Conservation (phyloP, 73 alveolate genomes). For the Diophrys appendiculata region DNA sequence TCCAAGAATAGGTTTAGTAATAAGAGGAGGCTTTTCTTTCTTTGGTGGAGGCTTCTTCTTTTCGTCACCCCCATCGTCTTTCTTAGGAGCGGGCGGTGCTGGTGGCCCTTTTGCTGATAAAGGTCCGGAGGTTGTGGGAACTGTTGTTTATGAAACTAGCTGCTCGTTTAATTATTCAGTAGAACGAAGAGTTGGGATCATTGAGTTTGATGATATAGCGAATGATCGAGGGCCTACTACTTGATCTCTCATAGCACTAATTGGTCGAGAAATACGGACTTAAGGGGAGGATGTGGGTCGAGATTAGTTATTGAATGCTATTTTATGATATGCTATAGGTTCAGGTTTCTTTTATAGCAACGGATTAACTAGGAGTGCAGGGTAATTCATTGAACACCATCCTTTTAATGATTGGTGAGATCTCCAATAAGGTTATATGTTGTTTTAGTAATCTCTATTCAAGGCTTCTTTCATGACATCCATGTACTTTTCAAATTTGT, state of each 20-base stretch:
- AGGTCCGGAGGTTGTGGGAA: too few species aligned
- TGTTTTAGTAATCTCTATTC: conserved; percentile 44
- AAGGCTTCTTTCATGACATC: conserved; percentile 64
- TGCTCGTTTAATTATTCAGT: too few species aligned
- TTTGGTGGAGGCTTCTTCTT: background rate
- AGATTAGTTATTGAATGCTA: conserved; percentile 13
- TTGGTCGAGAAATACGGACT: conserved; percentile 10
- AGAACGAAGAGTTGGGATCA: too few species aligned
- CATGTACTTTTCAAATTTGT: conserved; percentile 22
- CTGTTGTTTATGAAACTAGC: too few species aligned
- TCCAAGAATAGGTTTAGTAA: background rate
- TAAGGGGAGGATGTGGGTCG: conserved; percentile 17
- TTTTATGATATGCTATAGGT: background rate
- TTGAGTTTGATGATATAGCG: too few species aligned
- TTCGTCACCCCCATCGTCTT: conserved; percentile 5
- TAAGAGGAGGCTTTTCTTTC: background rate
- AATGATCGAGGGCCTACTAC: background rate
- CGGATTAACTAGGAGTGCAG: conserved; percentile 16
- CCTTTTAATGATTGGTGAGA: conserved; percentile 60
- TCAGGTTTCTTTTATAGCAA: conserved; percentile 14
- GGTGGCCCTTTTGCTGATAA: background rate
- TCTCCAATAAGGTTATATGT: conserved; percentile 56
- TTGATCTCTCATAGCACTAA: conserved; percentile 15
- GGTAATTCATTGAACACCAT: conserved; percentile 74
- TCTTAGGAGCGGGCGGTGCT: background rate